A percentile compares a stretch with the other conserved stretches of the same genome.
These are phyloP conservation scores for Fusarium verticillioides DNA, from an alignment of 2,329 filamentous ascomycete species.

Conservation along the genomic window DNA sequence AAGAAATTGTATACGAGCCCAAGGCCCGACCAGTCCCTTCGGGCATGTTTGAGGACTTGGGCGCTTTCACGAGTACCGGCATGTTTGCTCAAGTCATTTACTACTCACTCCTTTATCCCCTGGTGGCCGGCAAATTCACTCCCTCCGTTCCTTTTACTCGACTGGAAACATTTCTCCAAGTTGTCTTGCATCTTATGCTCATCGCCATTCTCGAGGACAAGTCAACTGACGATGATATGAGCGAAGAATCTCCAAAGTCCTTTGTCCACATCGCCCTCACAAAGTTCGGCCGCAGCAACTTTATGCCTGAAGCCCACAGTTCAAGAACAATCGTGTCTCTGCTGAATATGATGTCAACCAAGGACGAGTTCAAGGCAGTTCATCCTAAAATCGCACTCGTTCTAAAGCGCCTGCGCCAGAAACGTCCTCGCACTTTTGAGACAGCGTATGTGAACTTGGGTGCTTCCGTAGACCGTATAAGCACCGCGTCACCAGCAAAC, in stretches of 20 bases:
- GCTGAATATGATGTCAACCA: slow-evolving; percentile 70
- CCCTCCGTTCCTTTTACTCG: slow-evolving; percentile 82
- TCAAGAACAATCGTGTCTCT: slow-evolving; percentile 73
- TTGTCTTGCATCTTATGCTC: slow-evolving; percentile 87
- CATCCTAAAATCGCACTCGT: slow-evolving; percentile 87
- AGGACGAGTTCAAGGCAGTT: slow-evolving; percentile 82
- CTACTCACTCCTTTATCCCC: slow-evolving; percentile 84
- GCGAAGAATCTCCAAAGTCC: slow-evolving; percentile 64
- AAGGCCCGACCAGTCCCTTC: slow-evolving; percentile 79
- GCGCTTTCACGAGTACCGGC: slow-evolving; percentile 83
- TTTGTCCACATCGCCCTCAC: slow-evolving; percentile 79
- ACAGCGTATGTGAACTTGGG: slow-evolving; percentile 71
- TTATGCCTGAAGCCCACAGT: slow-evolving; percentile 65
- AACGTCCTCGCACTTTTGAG: slow-evolving; percentile 78
- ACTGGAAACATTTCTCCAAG: slow-evolving; percentile 90
- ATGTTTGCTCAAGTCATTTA: slow-evolving; percentile 92
- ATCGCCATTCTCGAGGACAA: slow-evolving; percentile 88
- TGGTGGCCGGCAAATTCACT: slow-evolving; percentile 74
- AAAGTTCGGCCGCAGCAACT: slow-evolving; percentile 70
- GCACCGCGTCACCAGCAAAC: slow-evolving; percentile 82
- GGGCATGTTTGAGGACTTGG: slow-evolving; percentile 80
- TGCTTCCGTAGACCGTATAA: slow-evolving; percentile 80
- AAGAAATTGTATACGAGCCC: slow-evolving; percentile 93
- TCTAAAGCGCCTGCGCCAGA: slow-evolving; percentile 85
- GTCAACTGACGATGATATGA: slow-evolving; percentile 63